phyloP scores from a whole-genome alignment of 768 basidiomycete species.

The Kwoniella heveanensis region DNA sequence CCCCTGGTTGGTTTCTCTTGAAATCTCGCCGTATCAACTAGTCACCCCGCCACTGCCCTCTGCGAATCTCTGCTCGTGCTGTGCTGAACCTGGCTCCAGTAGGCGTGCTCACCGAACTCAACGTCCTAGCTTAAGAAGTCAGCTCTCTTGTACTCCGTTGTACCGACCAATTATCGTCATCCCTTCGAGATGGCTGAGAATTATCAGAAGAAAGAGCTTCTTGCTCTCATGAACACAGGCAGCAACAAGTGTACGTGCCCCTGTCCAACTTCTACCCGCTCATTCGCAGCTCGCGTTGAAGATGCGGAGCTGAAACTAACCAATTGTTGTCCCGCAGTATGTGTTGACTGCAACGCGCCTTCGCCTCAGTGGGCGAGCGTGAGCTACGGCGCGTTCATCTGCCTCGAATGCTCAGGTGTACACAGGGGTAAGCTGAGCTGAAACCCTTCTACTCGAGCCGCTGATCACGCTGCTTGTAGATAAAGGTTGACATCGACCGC shows the following conservation, averaged over 20 bases:
- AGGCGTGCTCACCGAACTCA: too few relatives aligned
- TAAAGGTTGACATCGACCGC: background rate
- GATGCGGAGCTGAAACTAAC: background rate
- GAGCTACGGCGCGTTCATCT: constrained; percentile 73
- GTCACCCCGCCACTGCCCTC: too few relatives aligned
- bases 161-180: too few relatives aligned
- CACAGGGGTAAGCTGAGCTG: constrained; percentile 52
- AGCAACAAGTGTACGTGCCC: constrained; percentile 66
- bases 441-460: background rate
- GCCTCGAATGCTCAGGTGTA: constrained; percentile 67
- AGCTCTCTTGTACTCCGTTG: too few relatives aligned
- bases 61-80: too few relatives aligned
- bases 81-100: too few relatives aligned
- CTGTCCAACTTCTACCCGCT: background rate
- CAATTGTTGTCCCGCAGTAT: constrained; percentile 55
- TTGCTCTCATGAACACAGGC: constrained; percentile 72
- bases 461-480: background rate
- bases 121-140: too few relatives aligned
- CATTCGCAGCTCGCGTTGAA: background rate
- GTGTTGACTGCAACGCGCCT: constrained; percentile 82
- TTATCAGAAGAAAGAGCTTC: constrained; percentile 70
- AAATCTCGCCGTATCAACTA: too few relatives aligned
- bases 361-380: constrained; percentile 85
- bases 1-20: too few relatives aligned
- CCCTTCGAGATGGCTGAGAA: constrained; percentile 63